Percentiles rank a stretch among this genome's conserved stretches.
Conservation (phyloP, 257 asterid genomes). For the Lantana camara region DNA sequence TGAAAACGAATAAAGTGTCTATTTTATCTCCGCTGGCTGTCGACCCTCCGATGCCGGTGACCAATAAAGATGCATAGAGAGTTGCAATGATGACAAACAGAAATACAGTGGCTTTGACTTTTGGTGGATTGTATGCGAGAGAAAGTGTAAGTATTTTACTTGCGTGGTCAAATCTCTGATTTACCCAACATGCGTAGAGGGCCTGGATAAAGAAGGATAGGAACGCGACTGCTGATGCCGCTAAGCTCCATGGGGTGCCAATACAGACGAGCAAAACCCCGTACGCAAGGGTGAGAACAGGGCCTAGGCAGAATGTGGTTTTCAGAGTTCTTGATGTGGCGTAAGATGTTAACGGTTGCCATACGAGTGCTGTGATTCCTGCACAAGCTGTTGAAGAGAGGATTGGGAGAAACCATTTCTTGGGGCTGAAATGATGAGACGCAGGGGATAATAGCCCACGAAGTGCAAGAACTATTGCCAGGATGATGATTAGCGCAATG, state of each 20-base stretch:
- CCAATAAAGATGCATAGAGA: constrained; percentile 41
- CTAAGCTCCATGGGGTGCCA: constrained; percentile 54
- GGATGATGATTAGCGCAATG: constrained; percentile 32
- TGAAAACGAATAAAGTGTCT: constrained; percentile 42
- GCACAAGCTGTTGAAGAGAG: constrained; percentile 52
- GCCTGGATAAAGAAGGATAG: constrained; percentile 44
- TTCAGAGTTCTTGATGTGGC: constrained; percentile 44
- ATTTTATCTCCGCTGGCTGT: constrained; percentile 33
- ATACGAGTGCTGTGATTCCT: constrained; percentile 44
- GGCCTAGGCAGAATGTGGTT: constrained; percentile 60
- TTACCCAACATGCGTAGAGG: constrained; percentile 63
- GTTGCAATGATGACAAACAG: constrained; percentile 32
- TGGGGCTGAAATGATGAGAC: constrained; percentile 32
- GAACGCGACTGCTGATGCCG: constrained; percentile 39
- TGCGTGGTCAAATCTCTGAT: constrained; percentile 44
- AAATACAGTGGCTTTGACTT: constrained; percentile 31
- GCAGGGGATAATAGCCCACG: constrained; percentile 38
- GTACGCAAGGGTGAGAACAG: constrained; percentile 47
- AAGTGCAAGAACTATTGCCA: constrained; percentile 40
- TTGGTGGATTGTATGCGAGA: constrained; percentile 41
- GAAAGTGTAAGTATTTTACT: constrained; percentile 38
- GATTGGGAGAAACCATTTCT: constrained; percentile 44
- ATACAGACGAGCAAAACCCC: constrained; percentile 51
- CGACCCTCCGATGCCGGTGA: constrained; percentile 60
- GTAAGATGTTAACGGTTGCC: constrained; percentile 42